Conservation (phyloP, 345 rosid genomes). For the Sisymbrium altissimum region DNA sequence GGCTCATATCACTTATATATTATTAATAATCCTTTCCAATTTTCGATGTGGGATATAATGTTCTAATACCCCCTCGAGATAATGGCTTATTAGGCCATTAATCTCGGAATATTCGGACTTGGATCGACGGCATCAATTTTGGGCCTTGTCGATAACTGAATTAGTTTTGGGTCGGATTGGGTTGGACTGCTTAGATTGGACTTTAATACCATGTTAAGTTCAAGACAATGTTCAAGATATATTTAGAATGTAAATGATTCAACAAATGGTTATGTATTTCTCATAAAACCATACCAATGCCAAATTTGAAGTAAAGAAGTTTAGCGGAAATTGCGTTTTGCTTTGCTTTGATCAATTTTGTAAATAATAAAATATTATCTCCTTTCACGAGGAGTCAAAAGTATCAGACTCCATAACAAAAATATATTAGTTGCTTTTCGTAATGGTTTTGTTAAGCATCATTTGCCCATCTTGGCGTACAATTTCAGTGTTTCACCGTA, state of each 20-base stretch:
- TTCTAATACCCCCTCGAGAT: too few species aligned
- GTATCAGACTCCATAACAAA: neutral
- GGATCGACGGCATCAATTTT: too few species aligned
- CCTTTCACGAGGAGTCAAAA: neutral
- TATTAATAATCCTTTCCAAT: too few species aligned
- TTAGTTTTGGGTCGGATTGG: too few species aligned
- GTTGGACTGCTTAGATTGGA: too few species aligned
- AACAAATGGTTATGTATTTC: neutral
- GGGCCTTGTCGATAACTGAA: too few species aligned
- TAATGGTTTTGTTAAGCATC: conserved; percentile 21
- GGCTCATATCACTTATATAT: too few species aligned
- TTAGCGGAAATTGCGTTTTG: neutral
- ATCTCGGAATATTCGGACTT: too few species aligned
- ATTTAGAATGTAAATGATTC: neutral
- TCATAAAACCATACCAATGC: neutral
- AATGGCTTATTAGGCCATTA: too few species aligned
- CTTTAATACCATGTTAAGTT: neutral
- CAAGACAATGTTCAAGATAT: neutral
- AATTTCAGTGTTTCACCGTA: conserved; percentile 16
- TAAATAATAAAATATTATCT: neutral
- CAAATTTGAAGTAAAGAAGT: neutral
- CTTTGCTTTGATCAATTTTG: neutral
- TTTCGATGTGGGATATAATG: too few species aligned
- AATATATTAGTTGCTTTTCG: conserved; percentile 16
- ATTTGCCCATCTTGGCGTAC: conserved; percentile 32